phyloP scores from a whole-genome alignment of 2,329 filamentous ascomycete genomes.

The Fusarium sp. region DNA sequence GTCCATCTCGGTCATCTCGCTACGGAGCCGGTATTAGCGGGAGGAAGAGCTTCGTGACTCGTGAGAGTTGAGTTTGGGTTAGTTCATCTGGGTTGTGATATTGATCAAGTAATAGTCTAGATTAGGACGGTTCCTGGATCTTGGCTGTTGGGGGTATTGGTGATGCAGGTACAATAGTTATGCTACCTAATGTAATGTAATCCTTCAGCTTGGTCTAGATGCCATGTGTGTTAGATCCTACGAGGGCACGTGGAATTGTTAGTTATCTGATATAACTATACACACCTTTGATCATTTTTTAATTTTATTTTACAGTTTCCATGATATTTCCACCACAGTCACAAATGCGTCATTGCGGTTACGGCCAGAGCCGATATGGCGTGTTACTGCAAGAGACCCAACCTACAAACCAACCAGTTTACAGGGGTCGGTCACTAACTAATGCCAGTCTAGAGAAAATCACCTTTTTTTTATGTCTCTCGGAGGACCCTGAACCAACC shows the following conservation, averaged over 20 bases:
- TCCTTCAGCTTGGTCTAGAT: not conserved
- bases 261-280: not conserved
- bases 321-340: not conserved
- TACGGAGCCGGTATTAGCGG: conserved; percentile 2
- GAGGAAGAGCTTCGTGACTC: not conserved
- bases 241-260: not conserved
- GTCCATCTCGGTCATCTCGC: conserved; percentile 18
- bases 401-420: not conserved
- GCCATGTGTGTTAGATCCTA: not conserved
- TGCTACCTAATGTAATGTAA: not conserved
- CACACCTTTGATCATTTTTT: not conserved
- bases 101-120: not conserved
- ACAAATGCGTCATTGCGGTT: not conserved
- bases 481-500: conserved; percentile 32
- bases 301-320: not conserved
- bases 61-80: not conserved
- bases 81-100: not conserved
- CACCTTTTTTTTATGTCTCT: conserved; percentile 21
- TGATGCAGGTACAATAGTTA: conserved; percentile 28
- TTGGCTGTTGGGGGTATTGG: conserved; percentile 15
- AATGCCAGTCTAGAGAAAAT: conserved; percentile 12
- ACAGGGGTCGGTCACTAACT: not conserved
- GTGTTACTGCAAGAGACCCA: conserved; percentile 21
- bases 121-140: conserved; percentile 14
- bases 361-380: conserved; percentile 18